Base-by-base conservation (phyloP, 345 rosid genomes). In the Bruguiera gymnorhiza region DNA sequence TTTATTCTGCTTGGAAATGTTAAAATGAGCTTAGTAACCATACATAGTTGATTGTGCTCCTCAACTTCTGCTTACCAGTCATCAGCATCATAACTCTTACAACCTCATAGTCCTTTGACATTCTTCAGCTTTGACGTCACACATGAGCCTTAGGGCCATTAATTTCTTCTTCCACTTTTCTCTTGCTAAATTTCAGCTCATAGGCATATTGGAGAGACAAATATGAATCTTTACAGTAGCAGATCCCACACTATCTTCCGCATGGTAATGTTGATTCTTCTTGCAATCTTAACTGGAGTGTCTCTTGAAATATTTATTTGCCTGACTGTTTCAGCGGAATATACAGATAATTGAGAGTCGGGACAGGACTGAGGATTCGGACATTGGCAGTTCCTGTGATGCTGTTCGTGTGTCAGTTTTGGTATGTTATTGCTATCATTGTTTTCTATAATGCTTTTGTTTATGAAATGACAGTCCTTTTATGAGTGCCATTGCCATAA, bases 241-340 rank as follows among this genome's bases (percentile, higher is more conserved):
- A 80, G 97, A 79, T 94, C 98, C 29, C 98, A 94, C 85, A 94
- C 98, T 46, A 94, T 94, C 69, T 94, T 94, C 70, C 89, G 98
- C 74, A 94, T 94, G 98, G 98, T 94, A 86, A 81, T 43, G 48
- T 59, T 62, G 15, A 62, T 23, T 56, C 59, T 61, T 32, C 36
- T 69, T 64, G 15, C 37, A 62, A 31, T 71, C 51, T 24, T 32
- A 46, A 71, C 64, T 15, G 18, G 2, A 52, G 37, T 70, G 62
- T 60, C 27, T 24, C 53, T n/a, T 63, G 60, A 43, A 43, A 43
- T 56, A 21, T 70, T 69, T 54, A 56, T 69, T 8, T 34, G 27
- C 39, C 78, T 75, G 60, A 77, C 23, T 64, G 71, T 18, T 65
- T 53, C 48, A 66, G 20, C 64, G 57, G 62, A 58, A 11, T 27